Evolutionary conservation across 495 filamentous ascomycete species (phyloP).

Genomic region (Saxispiralis lemnorum): DNA sequence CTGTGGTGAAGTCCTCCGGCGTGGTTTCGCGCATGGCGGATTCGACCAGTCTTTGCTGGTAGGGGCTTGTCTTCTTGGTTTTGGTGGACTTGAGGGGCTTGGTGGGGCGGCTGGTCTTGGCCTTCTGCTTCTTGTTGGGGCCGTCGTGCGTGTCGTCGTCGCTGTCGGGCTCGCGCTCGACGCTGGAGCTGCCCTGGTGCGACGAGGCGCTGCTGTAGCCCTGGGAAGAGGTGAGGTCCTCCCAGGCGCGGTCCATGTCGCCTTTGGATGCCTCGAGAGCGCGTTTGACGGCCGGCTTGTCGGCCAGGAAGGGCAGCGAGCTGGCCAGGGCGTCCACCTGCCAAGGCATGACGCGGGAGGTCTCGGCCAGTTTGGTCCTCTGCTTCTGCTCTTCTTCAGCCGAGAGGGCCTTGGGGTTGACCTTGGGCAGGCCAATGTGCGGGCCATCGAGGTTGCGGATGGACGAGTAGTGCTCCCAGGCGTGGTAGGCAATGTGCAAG

Average conservation of each 20-base stretch:
- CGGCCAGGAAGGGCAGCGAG: slow-evolving; percentile 38
- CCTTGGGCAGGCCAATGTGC: slow-evolving; percentile 37
- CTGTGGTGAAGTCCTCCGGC: slow-evolving; percentile 11
- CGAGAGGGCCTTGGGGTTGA: slow-evolving; percentile 21
- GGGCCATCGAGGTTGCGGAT: slow-evolving; percentile 45
- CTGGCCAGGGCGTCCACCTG: slow-evolving; percentile 42
- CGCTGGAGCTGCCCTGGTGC: slow-evolving; percentile 26
- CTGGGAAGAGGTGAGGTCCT: slow-evolving; percentile 37
- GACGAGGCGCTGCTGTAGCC: slow-evolving; percentile 25
- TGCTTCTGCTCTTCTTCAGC: slow-evolving; percentile 16
- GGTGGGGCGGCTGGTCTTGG: slow-evolving; percentile 18
- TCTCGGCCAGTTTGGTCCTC: slow-evolving; percentile 25
- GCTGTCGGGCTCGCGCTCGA: slow-evolving; percentile 31
- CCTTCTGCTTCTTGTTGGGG: slow-evolving; percentile 33
- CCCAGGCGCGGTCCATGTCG: slow-evolving; percentile 41
- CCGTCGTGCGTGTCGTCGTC: slow-evolving; percentile 26
- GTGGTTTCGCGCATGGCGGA: slow-evolving; percentile 9
- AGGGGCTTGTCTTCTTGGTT: too few relatives aligned
- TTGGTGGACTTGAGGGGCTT: slow-evolving; percentile 5
- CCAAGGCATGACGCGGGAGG: slow-evolving; percentile 34
- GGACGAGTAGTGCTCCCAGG: slow-evolving; percentile 66
- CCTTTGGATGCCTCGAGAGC: slow-evolving; percentile 43
- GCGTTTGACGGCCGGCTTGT: slow-evolving; percentile 37
- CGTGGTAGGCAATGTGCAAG: slow-evolving; percentile 55
- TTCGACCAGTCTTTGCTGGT: slow-evolving; percentile 8